Evolutionary conservation across 2,329 filamentous ascomycete species (phyloP).

Genomic region (Apiospora saccharicola): DNA sequence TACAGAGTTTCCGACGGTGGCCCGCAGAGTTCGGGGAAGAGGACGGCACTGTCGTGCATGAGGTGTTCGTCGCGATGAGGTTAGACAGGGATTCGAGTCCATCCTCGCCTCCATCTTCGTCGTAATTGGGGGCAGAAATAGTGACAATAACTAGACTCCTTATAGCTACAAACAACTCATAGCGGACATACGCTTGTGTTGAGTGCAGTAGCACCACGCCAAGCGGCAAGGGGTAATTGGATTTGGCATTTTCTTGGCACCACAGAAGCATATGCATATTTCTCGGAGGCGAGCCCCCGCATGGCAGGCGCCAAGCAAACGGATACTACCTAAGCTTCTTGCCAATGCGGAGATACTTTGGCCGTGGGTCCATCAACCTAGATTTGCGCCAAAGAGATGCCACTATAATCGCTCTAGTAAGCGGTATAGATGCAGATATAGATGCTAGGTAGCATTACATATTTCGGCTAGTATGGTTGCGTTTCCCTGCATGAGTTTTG

Average conservation of each 20-base stretch:
- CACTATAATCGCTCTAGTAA: neutral
- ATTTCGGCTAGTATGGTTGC: neutral
- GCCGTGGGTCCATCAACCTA: neutral
- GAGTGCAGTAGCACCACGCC: neutral
- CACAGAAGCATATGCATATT: neutral
- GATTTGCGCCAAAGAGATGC: neutral
- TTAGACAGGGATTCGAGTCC: no score
- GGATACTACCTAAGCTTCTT: neutral
- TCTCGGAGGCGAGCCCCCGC: neutral
- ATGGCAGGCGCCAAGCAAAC: neutral
- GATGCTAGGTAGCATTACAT: neutral
- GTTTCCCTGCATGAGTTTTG: neutral
- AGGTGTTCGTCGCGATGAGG: neutral
- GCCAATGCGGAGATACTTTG: constrained; percentile 1
- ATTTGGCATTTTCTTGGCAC: neutral
- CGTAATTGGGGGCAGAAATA: no score
- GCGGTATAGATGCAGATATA: neutral
- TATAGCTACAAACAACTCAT: neutral
- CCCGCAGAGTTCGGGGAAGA: neutral
- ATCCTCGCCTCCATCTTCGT: no score
- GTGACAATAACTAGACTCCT: no score
- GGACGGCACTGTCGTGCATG: neutral
- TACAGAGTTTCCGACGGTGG: neutral
- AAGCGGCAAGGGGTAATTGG: neutral
- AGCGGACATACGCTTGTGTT: neutral